These are phyloP conservation scores for Neopestalotiopsis sp. DNA, from an alignment of 2,329 filamentous ascomycete species.

Conservation along the genomic window DNA sequence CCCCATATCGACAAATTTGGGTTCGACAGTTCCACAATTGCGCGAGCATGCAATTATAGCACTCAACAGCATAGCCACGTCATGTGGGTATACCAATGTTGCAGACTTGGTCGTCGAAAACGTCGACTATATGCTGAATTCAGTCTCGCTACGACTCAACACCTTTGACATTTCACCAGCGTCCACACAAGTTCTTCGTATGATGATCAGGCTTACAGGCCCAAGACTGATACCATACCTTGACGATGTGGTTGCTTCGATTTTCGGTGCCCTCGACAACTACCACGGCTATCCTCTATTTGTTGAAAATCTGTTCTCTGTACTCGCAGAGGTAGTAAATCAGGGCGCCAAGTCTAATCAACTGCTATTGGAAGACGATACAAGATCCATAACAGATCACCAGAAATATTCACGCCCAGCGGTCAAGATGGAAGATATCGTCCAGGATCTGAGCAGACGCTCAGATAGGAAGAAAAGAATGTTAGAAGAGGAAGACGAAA, in stretches of 20 bases:
- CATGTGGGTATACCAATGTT: conserved; percentile 77
- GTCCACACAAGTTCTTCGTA: conserved; percentile 85
- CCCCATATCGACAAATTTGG: conserved; percentile 86
- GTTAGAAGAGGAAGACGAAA: conserved; percentile 38
- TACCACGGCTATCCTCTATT: conserved; percentile 92
- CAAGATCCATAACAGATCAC: conserved; percentile 43
- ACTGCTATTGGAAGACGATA: conserved; percentile 50
- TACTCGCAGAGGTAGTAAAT: conserved; percentile 81
- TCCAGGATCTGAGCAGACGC: conserved; percentile 68
- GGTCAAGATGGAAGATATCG: conserved; percentile 49
- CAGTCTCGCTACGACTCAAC: conserved; percentile 86
- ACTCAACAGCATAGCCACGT: conserved; percentile 77
- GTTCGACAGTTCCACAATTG: conserved; percentile 69
- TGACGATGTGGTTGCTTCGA: conserved; percentile 87
- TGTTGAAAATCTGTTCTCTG: conserved; percentile 83
- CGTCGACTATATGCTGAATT: conserved; percentile 95
- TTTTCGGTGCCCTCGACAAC: conserved; percentile 91
- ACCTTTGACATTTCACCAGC: conserved; percentile 91
- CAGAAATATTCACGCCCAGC: conserved; percentile 42
- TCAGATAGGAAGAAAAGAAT: conserved; percentile 45
- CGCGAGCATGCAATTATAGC: conserved; percentile 83
- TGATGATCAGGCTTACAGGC: conserved; percentile 92
- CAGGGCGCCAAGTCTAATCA: conserved; percentile 71
- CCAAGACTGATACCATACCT: conserved; percentile 83
- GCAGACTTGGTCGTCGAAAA: conserved; percentile 86